A percentile compares a stretch with the other conserved stretches of the same genome.
Evolutionary conservation across 108 stramenopile genomes (phyloP).

Genomic region (Nitzschia palea): DNA sequence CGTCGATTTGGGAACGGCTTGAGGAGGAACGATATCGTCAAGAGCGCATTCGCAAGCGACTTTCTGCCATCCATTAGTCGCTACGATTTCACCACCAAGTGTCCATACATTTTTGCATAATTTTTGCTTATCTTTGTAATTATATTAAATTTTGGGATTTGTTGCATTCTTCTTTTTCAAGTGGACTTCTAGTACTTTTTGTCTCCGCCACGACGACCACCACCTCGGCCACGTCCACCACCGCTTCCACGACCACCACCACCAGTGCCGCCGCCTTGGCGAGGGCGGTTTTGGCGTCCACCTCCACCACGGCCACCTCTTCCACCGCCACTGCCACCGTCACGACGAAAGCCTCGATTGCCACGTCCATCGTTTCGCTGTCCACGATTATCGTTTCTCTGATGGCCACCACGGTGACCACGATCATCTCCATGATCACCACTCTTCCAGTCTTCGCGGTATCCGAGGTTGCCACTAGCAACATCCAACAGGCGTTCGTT

Average conservation of each 20-base stretch:
- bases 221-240: constrained; percentile 6
- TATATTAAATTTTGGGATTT: background rate
- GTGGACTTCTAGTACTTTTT: background rate
- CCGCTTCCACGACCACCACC: constrained; percentile 6
- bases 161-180: background rate
- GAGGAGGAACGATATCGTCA: background rate
- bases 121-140: background rate
- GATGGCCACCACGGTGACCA: constrained; percentile 32
- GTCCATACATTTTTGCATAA: background rate
- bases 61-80: background rate
- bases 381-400: constrained; percentile 29
- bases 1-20: background rate
- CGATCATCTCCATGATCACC: constrained; percentile 45
- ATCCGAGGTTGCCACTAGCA: constrained; percentile 78
- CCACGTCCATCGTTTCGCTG: constrained; percentile 5
- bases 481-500: constrained; percentile 95
- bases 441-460: constrained; percentile 64
- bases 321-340: constrained; percentile 30
- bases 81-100: background rate
- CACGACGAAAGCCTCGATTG: constrained; percentile 29
- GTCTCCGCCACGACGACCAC: background rate
- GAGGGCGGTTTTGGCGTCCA: background rate
- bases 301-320: constrained; percentile 32
- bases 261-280: background rate
- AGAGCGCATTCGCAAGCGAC: background rate